A percentile compares a stretch with the other conserved stretches of the same genome.
phyloP scores from a whole-genome alignment of 1,139 yeast species.

The Zygosaccharomyces sapae region DNA sequence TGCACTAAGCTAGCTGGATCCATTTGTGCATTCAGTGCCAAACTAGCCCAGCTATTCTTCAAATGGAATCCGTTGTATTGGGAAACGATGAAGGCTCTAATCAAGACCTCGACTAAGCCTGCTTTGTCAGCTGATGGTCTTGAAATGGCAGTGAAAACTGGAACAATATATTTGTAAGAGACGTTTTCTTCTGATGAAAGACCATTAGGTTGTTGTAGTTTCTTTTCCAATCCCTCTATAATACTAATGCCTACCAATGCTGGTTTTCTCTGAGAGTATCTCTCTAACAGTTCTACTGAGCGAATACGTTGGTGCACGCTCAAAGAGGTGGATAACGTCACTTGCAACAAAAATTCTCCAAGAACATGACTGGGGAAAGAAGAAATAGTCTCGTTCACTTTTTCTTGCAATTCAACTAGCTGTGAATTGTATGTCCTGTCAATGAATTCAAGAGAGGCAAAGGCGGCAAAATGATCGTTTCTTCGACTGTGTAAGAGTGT shows the following conservation, averaged over 20 bases:
- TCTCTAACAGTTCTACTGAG: conserved; percentile 20
- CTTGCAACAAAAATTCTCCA: conserved; percentile 26
- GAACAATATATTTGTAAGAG: conserved; percentile 35
- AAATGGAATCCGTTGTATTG: conserved; percentile 47
- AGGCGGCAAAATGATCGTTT: conserved; percentile 22
- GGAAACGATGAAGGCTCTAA: conserved; percentile 49
- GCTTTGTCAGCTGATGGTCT: conserved; percentile 37
- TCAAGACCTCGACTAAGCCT: conserved; percentile 42
- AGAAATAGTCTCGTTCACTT: conserved; percentile 13
- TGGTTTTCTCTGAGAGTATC: conserved; percentile 24
- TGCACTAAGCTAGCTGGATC: conserved; percentile 64
- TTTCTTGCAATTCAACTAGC: conserved; percentile 10
- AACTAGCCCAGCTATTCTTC: conserved; percentile 74
- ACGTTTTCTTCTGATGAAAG: conserved; percentile 15
- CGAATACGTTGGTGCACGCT: conserved; percentile 21
- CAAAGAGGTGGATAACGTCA: conserved; percentile 23
- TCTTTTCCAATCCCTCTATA: conserved; percentile 24
- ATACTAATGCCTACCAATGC: conserved; percentile 25
- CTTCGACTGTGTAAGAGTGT: conserved; percentile 20
- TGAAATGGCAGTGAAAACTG: conserved; percentile 47
- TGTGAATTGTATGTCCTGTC: conserved; percentile 14
- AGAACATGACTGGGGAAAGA: conserved; percentile 17
- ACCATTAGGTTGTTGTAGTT: conserved; percentile 12
- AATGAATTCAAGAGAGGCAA: conserved; percentile 27
- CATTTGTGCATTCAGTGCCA: conserved; percentile 55